phyloP scores from a whole-genome alignment of 352 stramenopile genomes.

The Globisporangium cystogenes region DNA sequence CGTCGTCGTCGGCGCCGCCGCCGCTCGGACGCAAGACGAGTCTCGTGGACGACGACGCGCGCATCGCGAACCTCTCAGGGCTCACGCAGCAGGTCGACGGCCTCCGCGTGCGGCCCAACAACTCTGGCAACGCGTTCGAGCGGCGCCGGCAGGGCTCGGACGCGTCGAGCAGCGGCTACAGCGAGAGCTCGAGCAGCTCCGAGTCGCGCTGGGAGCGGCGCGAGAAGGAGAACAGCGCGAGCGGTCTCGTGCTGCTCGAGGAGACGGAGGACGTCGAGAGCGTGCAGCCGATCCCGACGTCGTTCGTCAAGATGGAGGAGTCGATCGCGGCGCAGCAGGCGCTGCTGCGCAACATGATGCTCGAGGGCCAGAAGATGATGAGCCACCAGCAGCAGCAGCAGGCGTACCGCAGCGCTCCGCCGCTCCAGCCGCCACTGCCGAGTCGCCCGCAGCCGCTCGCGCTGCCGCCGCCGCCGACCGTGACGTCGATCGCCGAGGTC shows the following conservation, averaged over 20 bases:
- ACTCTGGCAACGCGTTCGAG: constrained; percentile 13
- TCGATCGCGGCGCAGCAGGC: constrained; percentile 72
- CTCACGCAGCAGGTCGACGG: constrained; percentile 2
- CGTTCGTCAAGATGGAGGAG: constrained; percentile 74
- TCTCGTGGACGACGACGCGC: constrained; percentile 23
- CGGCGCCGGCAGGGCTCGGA: constrained; percentile 42
- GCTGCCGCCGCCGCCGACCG: constrained; percentile 18
- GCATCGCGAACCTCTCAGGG: constrained; percentile 16
- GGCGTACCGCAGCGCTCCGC: constrained; percentile 5
- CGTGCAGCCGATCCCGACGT: constrained; percentile 55
- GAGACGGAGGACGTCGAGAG: constrained; percentile 33
- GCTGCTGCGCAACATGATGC: constrained; percentile 63
- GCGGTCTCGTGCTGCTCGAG: constrained; percentile 30
- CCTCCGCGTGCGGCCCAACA: too few relatives aligned
- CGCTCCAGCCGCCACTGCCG: constrained; percentile 8
- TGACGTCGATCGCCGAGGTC: too few relatives aligned
- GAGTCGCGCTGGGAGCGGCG: constrained; percentile 12
- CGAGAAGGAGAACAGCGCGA: constrained; percentile 13
- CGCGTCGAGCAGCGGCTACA: constrained; percentile 27
- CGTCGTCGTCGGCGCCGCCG: constrained; percentile 26
- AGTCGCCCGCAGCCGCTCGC: constrained; percentile 14
- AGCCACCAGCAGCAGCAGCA: constrained; percentile 9
- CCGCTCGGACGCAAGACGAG: constrained; percentile 37
- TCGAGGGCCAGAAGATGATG: constrained; percentile 78
- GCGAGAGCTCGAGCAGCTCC: constrained; percentile 19